Percentiles rank a stretch among this genome's conserved stretches.
These are phyloP conservation scores for Mycena sp. DNA, from an alignment of 1,284 basidiomycete species.

Conservation along the genomic window DNA sequence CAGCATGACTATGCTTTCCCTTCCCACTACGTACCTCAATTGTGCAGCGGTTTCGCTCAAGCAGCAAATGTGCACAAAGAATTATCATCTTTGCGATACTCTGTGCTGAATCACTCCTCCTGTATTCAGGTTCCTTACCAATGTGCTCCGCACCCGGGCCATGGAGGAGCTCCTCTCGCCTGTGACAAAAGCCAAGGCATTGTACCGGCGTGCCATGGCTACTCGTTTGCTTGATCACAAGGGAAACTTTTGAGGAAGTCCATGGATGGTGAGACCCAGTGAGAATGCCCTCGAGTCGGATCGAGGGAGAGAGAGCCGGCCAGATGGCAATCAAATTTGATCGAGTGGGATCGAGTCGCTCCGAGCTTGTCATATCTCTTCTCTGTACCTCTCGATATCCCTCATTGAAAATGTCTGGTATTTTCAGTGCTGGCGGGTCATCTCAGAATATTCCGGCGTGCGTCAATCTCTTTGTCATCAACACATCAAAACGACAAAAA, in stretches of 20 bases:
- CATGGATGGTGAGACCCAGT: no score
- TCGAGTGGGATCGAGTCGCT: neutral
- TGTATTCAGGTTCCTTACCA: no score
- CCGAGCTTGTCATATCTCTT: neutral
- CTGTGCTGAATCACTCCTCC: no score
- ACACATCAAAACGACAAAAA: no score
- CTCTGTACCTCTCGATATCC: neutral
- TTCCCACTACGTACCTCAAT: constrained; percentile 1
- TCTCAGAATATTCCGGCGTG: no score
- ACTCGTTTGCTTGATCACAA: neutral
- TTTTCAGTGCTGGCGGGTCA: no score
- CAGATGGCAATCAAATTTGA: neutral
- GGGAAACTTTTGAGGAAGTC: no score
- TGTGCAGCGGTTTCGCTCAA: neutral
- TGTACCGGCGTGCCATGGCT: neutral
- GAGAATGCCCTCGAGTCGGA: neutral
- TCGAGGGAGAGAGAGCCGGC: neutral
- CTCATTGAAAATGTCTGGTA: neutral
- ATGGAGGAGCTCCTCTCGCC: constrained; percentile 2
- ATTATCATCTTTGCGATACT: no score
- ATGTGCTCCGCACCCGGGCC: constrained; percentile 1
- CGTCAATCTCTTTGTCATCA: neutral
- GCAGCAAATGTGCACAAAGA: constrained; percentile 1
- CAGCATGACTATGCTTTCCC: neutral
- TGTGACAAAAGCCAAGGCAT: neutral